phyloP scores from a whole-genome alignment of 495 filamentous ascomycete genomes.

The Tuber magnatum region DNA sequence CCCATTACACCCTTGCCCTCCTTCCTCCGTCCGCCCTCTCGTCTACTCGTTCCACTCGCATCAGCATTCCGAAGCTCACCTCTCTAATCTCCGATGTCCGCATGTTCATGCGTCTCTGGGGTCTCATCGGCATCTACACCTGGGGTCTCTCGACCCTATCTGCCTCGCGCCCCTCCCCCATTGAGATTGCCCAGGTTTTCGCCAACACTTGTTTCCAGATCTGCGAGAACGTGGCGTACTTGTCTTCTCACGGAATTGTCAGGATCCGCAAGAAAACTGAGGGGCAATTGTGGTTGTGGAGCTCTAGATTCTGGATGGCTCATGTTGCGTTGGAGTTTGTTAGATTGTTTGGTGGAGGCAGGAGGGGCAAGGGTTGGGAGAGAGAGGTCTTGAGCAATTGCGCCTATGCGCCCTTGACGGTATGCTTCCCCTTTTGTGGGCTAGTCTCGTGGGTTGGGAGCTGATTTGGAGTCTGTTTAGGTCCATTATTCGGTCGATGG shows the following conservation, averaged over 20 bases:
- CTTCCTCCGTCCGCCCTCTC: slow-evolving; percentile 44
- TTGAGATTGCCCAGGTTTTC: slow-evolving; percentile 62
- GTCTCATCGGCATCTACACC: slow-evolving; percentile 66
- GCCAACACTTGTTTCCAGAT: slow-evolving; percentile 63
- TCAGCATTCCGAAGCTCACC: slow-evolving; percentile 48
- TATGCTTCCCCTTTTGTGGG: slow-evolving; percentile 19
- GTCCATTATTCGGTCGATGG: slow-evolving; percentile 76
- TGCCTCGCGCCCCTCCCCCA: slow-evolving; percentile 44
- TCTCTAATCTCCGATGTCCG: slow-evolving; percentile 56
- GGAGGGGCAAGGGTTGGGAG: slow-evolving; percentile 44
- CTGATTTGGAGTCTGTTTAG: slow-evolving; percentile 28
- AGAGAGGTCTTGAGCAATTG: slow-evolving; percentile 47
- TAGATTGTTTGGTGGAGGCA: slow-evolving; percentile 49
- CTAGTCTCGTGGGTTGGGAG: not conserved
- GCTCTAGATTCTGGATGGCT: slow-evolving; percentile 67
- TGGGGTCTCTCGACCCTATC: slow-evolving; percentile 56
- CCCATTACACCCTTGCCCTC: slow-evolving; percentile 58
- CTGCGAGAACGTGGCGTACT: slow-evolving; percentile 77
- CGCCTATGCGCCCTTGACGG: slow-evolving; percentile 53
- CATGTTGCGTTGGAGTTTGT: slow-evolving; percentile 71
- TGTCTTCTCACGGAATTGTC: slow-evolving; percentile 63
- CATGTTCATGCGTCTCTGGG: slow-evolving; percentile 71
- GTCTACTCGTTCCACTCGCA: slow-evolving; percentile 44
- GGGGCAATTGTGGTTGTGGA: slow-evolving; percentile 61
- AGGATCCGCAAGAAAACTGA: slow-evolving; percentile 50